These are phyloP conservation scores for Erodium maritimum DNA, from an alignment of 345 rosid genomes.

Conservation along the genomic window DNA sequence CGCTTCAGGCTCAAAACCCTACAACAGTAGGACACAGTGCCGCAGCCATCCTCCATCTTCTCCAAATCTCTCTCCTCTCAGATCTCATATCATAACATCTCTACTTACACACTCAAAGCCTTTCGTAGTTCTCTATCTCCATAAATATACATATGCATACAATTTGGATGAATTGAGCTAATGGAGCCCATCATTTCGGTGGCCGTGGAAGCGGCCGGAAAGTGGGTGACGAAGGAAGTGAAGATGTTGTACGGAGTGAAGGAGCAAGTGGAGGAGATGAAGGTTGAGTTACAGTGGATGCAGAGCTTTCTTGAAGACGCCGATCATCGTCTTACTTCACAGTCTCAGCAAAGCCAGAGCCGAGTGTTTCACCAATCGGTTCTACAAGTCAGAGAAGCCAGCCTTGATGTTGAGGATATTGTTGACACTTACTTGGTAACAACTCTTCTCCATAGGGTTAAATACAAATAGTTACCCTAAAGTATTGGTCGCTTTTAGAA, in stretches of 20 bases:
- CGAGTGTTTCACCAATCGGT: slow-evolving; percentile 3
- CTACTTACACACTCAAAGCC: too few species aligned
- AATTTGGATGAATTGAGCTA: too few species aligned
- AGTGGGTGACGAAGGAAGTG: slow-evolving; percentile 9
- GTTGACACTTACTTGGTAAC: not conserved
- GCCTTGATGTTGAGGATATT: slow-evolving; percentile 13
- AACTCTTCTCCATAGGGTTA: too few species aligned
- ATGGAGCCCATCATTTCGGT: slow-evolving; percentile 2
- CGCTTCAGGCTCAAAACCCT: too few species aligned
- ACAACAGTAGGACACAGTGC: too few species aligned
- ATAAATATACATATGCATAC: too few species aligned
- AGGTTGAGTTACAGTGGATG: slow-evolving; percentile 7
- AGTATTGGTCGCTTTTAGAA: too few species aligned
- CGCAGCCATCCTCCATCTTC: too few species aligned
- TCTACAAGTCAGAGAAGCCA: slow-evolving; percentile 3
- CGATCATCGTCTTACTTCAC: not conserved
- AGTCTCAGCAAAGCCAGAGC: not conserved
- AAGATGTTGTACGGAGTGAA: slow-evolving; percentile 1
- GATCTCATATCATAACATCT: too few species aligned
- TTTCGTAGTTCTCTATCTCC: too few species aligned
- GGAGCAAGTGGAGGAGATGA: slow-evolving; percentile 11
- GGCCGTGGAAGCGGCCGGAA: not conserved
- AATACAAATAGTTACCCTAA: too few species aligned
- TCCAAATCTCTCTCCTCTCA: too few species aligned
- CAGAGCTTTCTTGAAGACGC: slow-evolving; percentile 10